phyloP scores from a whole-genome alignment of 108 stramenopile species.

The Asterionellopsis glacialis region DNA sequence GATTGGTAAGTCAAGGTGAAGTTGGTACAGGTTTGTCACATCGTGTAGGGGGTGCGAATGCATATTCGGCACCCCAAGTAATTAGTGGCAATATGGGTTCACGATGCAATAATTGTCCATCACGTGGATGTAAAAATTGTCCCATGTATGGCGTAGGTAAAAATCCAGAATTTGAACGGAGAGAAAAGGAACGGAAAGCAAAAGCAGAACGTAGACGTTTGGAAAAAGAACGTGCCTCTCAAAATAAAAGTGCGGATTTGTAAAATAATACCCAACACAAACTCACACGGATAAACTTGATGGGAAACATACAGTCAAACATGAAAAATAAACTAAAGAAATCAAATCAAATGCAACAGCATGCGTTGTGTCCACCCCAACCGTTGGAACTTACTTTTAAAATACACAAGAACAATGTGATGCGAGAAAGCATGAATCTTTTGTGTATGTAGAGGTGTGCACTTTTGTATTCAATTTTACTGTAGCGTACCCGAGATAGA shows the following conservation, averaged over 20 bases:
- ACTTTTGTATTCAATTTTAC: too few species aligned
- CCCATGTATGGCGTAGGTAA: constrained; percentile 91
- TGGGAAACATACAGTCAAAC: too few species aligned
- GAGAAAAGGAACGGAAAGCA: constrained; percentile 56
- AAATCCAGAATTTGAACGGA: constrained; percentile 79
- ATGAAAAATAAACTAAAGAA: too few species aligned
- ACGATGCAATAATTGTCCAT: constrained; percentile 83
- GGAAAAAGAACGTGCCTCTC: constrained; percentile 72
- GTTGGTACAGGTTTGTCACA: constrained; percentile 24
- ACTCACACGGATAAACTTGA: too few species aligned
- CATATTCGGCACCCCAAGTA: constrained; percentile 60
- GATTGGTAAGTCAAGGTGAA: constrained; percentile 74
- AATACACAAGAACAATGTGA: too few species aligned
- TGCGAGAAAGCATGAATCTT: too few species aligned
- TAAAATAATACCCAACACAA: too few species aligned
- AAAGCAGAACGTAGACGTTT: constrained; percentile 49
- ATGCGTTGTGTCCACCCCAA: too few species aligned
- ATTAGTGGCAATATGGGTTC: constrained; percentile 70
- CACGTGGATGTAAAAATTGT: constrained; percentile 67
- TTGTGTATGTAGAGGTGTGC: too few species aligned
- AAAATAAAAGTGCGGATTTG: constrained; percentile 91
- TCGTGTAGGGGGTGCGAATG: constrained; percentile 39
- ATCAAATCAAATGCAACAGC: too few species aligned
- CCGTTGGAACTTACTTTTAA: too few species aligned
- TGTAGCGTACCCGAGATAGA: too few species aligned